Base-by-base conservation (phyloP, 106 monocot species). In the Dioscorea alata region DNA sequence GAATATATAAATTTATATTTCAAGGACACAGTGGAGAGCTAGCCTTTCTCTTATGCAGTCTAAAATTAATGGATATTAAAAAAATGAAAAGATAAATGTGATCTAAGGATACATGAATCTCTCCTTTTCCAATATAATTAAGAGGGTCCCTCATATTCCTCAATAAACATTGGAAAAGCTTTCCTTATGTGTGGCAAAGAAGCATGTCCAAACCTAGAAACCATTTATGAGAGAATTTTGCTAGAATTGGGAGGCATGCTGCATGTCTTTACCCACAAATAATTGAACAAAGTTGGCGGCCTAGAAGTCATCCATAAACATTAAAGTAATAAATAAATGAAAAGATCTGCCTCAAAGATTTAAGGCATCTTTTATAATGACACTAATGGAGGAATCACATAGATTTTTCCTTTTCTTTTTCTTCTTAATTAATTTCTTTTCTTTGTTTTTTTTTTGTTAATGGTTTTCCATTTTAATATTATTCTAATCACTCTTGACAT, bases 31-130 rank as follows among this genome's bases (percentile, higher is more conserved):
- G 42, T 42, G 42, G 42, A 42, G 42, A 6, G 42, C 42, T 42
- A 42, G 10, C 42, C 42, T 42, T 42, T 42, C 42, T 42, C 42
- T 42, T 42, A 42, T 56, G 54, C 19, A 56, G 54, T 56, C 54
- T 56, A 15, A 56, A 56, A n/a, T n/a, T n/a, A n/a, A 56, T 56
- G 19, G 19, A 56, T 56, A 13, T 13, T 56, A 56, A 50, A 63
- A 42, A 42, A 42, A 42, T 42, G 6, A 42, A 33, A 53, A 65
- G 34, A 51, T 66, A 48, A 48, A 59, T 48, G 20, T 57, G 32
- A 73, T 73, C 73, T 23, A 57, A 24, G 20, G 28, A 35, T 42
- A 58, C 68, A 68, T 68, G 61, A 50, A 52, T 75, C 49, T 68
- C 66, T 75, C 34, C 15, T 32, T 61, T 67, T 74, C 24, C 16